These are phyloP conservation scores for Neurospora sp. DNA, from an alignment of 2,329 filamentous ascomycete species.

Conservation along the genomic window DNA sequence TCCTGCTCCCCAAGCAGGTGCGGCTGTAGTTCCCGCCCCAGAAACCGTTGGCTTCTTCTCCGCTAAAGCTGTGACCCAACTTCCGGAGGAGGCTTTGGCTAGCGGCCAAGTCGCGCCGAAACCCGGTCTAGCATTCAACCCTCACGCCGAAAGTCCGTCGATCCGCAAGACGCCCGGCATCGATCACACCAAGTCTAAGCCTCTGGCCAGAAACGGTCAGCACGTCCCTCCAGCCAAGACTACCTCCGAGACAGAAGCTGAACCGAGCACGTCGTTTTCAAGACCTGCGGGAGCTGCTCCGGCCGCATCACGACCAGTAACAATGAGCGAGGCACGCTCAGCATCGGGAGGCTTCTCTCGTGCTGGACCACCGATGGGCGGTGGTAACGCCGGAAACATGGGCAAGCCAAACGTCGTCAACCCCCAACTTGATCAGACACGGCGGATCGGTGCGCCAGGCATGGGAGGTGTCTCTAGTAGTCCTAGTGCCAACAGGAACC, in stretches of 20 bases:
- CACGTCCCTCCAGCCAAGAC: constrained; percentile 36
- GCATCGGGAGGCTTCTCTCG: background rate
- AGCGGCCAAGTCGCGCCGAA: constrained; percentile 32
- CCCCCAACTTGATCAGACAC: constrained; percentile 41
- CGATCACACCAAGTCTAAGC: constrained; percentile 69
- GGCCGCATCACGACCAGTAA: constrained; percentile 1
- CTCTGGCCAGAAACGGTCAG: constrained; percentile 50
- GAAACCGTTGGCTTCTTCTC: constrained; percentile 59
- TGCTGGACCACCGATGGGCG: constrained; percentile 9
- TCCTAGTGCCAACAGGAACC: constrained; percentile 47
- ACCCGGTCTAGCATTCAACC: constrained; percentile 55
- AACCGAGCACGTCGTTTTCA: constrained; percentile 12
- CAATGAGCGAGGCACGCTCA: background rate
- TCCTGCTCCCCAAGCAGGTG: constrained; percentile 17
- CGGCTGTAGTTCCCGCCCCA: constrained; percentile 10
- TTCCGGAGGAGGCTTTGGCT: constrained; percentile 39
- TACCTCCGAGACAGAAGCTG: constrained; percentile 15
- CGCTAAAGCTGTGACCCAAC: constrained; percentile 51
- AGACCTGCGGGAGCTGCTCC: constrained; percentile 12
- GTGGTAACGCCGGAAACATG: constrained; percentile 17
- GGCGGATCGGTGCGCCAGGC: constrained; percentile 51
- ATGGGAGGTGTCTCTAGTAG: constrained; percentile 32
- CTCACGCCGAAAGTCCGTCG: constrained; percentile 68
- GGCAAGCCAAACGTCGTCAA: constrained; percentile 32
- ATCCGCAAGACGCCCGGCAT: constrained; percentile 83